Base-by-base conservation (phyloP, 495 filamentous ascomycete species). In the Hypoxylon crocopeplum region DNA sequence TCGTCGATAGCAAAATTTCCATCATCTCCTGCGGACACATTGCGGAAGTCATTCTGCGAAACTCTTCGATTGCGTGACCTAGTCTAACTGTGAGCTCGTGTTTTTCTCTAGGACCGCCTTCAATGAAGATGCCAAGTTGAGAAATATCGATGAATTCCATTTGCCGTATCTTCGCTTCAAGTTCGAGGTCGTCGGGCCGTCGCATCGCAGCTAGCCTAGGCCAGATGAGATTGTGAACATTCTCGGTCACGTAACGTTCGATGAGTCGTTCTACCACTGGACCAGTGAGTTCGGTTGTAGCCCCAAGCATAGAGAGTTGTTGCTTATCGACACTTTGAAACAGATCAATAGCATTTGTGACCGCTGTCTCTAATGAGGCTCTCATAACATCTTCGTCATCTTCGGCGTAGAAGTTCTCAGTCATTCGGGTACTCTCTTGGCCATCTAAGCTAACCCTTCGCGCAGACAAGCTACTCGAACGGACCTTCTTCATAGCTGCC, bases 251-350 rank as follows among this genome's bases (percentile, higher is more conserved):
- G 75, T 98, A 98, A 11, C 92, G 88, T 73, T 99, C 95, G 62
- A 99, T 96, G 52, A 97, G 81, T 22, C 89, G 85, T 72, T 99
- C 95, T 7, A 98, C 93, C 16, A 92, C 71, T 11, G 92, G 91
- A 0, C 94, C 95, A 1, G 95, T 98, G 12, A 99, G 78, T 59
- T 97, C 92, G 2, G 95, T 99, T 3, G 91, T 95, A 6, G 93
- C 88, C 6, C 92, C 95, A 12, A 99, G 83, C 17, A 93, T 81
- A 11, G 93, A 96, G 36, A 99, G 75, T 68, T 98, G 95, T 56
- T 96, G 90, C 64, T 96, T 96, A 62, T 99, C 95, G 13, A 98
- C 93, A 38, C 86, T 83, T 63, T 97, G 92, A 57, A 99, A 99
- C 1, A 98, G 80, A 70, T 98, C 95, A 60, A 97, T 97, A 0